Evolutionary conservation across 495 filamentous ascomycete species (phyloP).

Genomic region (Gamarada debralockiae): DNA sequence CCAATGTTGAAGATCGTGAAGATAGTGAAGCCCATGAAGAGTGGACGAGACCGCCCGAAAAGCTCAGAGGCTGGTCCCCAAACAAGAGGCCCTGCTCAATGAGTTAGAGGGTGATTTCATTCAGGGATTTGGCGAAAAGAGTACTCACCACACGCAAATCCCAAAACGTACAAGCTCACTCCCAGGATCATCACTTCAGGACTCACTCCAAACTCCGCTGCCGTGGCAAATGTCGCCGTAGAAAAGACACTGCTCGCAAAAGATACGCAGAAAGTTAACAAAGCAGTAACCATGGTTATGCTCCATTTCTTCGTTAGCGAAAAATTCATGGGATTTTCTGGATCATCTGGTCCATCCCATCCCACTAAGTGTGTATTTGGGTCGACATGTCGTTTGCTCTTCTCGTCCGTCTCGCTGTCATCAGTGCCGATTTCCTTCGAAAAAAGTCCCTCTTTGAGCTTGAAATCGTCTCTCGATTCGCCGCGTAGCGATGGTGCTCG

Average conservation of each 20-base stretch:
- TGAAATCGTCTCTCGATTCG: too few species aligned
- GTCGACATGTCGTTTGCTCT: too few species aligned
- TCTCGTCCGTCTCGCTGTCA: too few species aligned
- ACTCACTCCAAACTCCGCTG: neutral
- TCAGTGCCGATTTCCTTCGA: too few species aligned
- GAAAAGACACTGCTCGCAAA: neutral
- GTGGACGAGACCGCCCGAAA: constrained; percentile 45
- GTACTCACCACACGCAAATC: neutral
- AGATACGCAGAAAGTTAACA: neutral
- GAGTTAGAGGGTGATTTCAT: too few species aligned
- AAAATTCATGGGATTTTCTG: constrained; percentile 39
- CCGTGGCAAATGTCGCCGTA: neutral
- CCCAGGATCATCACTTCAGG: neutral
- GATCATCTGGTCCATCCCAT: constrained; percentile 48
- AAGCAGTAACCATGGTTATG: too few species aligned
- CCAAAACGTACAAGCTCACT: neutral
- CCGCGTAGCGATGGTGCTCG: too few species aligned
- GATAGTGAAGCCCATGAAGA: constrained; percentile 48
- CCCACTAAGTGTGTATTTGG: neutral
- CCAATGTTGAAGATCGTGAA: constrained; percentile 58
- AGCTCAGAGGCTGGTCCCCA: neutral
- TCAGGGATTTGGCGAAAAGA: too few species aligned
- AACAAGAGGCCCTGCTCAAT: too few species aligned
- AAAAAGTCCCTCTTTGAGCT: too few species aligned
- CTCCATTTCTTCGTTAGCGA: constrained; percentile 1